Conservation (phyloP, 495 filamentous ascomycete genomes). For the Podospora sp. region DNA sequence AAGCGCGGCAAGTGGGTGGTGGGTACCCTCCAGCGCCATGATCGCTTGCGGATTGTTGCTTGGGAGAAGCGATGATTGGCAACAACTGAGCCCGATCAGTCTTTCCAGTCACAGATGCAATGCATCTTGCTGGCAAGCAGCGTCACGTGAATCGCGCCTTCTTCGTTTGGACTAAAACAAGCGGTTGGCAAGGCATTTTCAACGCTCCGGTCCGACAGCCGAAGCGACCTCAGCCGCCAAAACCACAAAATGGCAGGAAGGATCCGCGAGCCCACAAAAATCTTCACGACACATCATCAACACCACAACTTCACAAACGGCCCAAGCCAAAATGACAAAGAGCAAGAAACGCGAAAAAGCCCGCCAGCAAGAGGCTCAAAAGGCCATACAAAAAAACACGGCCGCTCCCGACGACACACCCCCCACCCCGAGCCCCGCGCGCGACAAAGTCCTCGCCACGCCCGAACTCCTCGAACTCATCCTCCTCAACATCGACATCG, state of each 20-base stretch:
- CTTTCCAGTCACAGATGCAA: too few relatives aligned
- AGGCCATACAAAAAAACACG: background rate
- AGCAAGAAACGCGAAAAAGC: constrained; percentile 5
- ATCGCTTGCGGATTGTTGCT: too few relatives aligned
- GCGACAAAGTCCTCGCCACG: constrained; percentile 1
- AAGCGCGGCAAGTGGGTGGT: too few relatives aligned
- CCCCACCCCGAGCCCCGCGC: background rate
- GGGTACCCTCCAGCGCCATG: too few relatives aligned
- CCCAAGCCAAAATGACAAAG: background rate
- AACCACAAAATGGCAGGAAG: background rate
- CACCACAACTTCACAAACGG: too few relatives aligned
- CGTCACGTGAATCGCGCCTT: too few relatives aligned
- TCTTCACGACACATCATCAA: background rate
- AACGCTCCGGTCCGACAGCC: background rate
- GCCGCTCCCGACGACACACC: background rate
- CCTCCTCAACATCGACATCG: constrained; percentile 25
- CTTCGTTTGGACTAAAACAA: too few relatives aligned
- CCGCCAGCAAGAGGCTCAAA: background rate
- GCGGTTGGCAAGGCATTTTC: background rate
- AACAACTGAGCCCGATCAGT: too few relatives aligned
- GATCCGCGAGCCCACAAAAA: background rate
- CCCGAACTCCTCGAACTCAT: constrained; percentile 27
- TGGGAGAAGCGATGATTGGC: too few relatives aligned
- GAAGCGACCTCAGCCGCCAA: background rate
- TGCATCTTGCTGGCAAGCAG: too few relatives aligned